Conservation (phyloP, 352 stramenopile genomes). For the Globisporangium acanthophoron region DNA sequence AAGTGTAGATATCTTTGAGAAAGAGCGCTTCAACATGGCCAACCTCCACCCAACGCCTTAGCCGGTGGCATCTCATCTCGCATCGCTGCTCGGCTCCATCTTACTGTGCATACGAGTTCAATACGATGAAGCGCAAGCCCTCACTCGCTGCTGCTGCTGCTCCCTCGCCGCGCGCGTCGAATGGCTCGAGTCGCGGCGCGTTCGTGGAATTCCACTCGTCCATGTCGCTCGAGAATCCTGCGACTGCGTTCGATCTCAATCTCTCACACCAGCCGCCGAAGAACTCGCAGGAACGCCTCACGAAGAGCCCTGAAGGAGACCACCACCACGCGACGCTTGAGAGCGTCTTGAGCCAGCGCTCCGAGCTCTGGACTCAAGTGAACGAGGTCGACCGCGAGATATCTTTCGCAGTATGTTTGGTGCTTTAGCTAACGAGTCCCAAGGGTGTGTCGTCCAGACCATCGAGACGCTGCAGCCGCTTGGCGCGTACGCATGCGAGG, state of each 20-base stretch:
- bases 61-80: no score
- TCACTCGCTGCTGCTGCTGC: no score
- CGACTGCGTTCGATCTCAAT: conserved; percentile 22
- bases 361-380: background rate
- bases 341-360: background rate
- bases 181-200: no score
- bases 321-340: background rate
- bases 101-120: no score
- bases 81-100: no score
- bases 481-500: conserved; percentile 27
- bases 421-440: no score
- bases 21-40: no score
- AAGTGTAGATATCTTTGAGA: no score
- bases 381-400: conserved; percentile 19
- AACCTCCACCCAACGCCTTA: no score
- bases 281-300: conserved; percentile 3
- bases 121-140: no score
- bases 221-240: conserved; percentile 55
- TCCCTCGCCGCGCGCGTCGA: background rate
- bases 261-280: background rate
- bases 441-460: conserved; percentile 10
- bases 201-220: conserved; percentile 66
- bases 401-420: no score
- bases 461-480: conserved; percentile 23
- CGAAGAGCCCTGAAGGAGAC: conserved; percentile 16